These are phyloP conservation scores for Scheffersomyces cryptocercus DNA, from an alignment of 1,139 yeast species.

Conservation along the genomic window DNA sequence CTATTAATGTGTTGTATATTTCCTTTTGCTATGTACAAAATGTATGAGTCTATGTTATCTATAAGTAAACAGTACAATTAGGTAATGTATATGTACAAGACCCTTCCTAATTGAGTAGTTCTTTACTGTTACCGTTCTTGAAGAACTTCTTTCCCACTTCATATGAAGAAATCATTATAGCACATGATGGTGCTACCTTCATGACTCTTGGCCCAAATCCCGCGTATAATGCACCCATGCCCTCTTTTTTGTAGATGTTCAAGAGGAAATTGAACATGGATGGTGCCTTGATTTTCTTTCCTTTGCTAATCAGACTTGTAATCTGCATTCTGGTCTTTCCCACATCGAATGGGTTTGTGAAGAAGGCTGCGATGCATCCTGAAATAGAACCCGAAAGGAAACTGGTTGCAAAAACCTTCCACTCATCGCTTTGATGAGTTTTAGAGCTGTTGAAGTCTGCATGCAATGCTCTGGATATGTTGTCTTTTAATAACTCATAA, in stretches of 20 bases:
- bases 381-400: slow-evolving; percentile 83
- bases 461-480: slow-evolving; percentile 22
- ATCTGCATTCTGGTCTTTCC: slow-evolving; percentile 94
- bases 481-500: slow-evolving; percentile 53
- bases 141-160: slow-evolving; percentile 81
- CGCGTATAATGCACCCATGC: slow-evolving; percentile 72
- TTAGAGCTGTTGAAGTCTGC: slow-evolving; percentile 23
- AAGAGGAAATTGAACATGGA: slow-evolving; percentile 68
- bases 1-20: too few species aligned
- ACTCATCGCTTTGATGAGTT: slow-evolving; percentile 30
- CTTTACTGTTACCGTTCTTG: slow-evolving; percentile 19
- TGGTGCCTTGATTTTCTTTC: slow-evolving; percentile 18
- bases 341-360: slow-evolving; percentile 95
- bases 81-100: too few species aligned
- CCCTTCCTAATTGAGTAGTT: too few species aligned
- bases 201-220: slow-evolving; percentile 85
- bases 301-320: slow-evolving; percentile 17
- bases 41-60: too few species aligned
- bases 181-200: slow-evolving; percentile 96
- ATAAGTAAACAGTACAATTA: too few species aligned
- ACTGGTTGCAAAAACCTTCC: slow-evolving; percentile 66
- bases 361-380: slow-evolving; percentile 82
- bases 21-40: too few species aligned
- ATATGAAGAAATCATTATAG: slow-evolving; percentile 95
- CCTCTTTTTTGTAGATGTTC: slow-evolving; percentile 69